Conservation (phyloP, 2,329 filamentous ascomycete species). For the Sclerotinia glacialis region DNA sequence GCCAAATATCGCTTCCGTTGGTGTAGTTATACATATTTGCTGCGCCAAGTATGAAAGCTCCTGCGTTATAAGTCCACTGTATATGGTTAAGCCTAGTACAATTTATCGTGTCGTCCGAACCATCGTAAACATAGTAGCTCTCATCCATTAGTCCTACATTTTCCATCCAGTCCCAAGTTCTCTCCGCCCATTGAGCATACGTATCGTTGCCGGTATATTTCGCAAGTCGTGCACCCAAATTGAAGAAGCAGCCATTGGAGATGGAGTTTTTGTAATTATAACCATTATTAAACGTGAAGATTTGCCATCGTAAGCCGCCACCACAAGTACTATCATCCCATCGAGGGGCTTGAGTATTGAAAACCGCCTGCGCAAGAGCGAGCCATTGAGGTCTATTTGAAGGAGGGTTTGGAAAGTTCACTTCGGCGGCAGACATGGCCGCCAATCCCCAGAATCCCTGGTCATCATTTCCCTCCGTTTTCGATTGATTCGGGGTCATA, state of each 20-base stretch:
- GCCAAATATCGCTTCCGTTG: slow-evolving; percentile 55
- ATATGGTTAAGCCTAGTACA: slow-evolving; percentile 58
- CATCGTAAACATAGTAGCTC: slow-evolving; percentile 61
- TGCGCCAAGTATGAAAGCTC: slow-evolving; percentile 62
- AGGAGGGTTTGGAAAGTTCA: slow-evolving; percentile 59
- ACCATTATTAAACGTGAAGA: slow-evolving; percentile 77
- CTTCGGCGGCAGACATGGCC: slow-evolving; percentile 68
- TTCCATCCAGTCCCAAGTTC: slow-evolving; percentile 67
- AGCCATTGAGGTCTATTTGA: slow-evolving; percentile 61
- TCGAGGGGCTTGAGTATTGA: slow-evolving; percentile 71
- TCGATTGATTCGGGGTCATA: slow-evolving; percentile 71
- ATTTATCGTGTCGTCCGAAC: slow-evolving; percentile 54
- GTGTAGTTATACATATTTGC: slow-evolving; percentile 69
- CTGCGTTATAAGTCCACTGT: slow-evolving; percentile 69
- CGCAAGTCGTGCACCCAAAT: slow-evolving; percentile 64
- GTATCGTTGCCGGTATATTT: slow-evolving; percentile 74
- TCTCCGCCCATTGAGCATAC: slow-evolving; percentile 75
- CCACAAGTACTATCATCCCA: slow-evolving; percentile 69
- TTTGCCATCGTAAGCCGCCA: slow-evolving; percentile 83
- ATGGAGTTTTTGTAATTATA: slow-evolving; percentile 74
- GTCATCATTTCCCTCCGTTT: slow-evolving; percentile 70
- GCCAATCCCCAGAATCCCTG: slow-evolving; percentile 73
- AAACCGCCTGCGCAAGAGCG: slow-evolving; percentile 72
- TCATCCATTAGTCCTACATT: slow-evolving; percentile 56
- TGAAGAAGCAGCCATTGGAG: slow-evolving; percentile 62